Evolutionary conservation across 345 rosid species (phyloP), one percentile per base, ranked within the genome.

Genomic region (Clausena lansium): DNA sequence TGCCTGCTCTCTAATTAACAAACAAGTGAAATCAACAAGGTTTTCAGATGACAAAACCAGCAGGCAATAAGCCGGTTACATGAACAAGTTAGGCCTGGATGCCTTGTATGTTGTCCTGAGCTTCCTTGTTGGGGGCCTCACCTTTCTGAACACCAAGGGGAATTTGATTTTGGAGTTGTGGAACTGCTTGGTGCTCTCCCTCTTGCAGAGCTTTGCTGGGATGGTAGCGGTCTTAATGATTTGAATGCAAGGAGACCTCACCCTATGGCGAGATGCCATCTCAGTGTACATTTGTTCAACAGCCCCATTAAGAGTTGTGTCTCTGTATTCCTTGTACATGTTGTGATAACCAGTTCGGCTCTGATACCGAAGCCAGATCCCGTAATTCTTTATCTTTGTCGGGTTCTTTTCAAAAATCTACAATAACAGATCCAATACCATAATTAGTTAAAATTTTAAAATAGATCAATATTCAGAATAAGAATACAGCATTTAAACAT

Each of bases 31-130:
- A 55, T 14, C 19, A 71, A 50, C 41, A 9, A 9, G 57, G 69
- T 2, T 74, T 9, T 61, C 38, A 1, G 45, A 22, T 60, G 36
- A 38, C 35, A 59, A 73, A 57, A 57, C 52, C 65, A 24, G 64
- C 66, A 57, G 59, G 52, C 33, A 32, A 60, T 38, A 19, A 45
- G 32, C 39, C 25, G 57, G 45, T 73, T 86, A 85, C 93, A 86
- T 78, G 67, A 91, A 90, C 84, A 90, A 80, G 89, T 91, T 91
- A 67, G 95, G 95, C 78, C 87, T 88, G 75, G 91, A 79, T 10
- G 93, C 95, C 87, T 88, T 91, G 85, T 85, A 91, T 30, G 93
- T 88, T 0, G 95, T 87, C 89, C 87, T 89, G 22, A 91, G 84
- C 88, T 91, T 91, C 89, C 93, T 88, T 60, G 80, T 79, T 5